Base-by-base conservation (phyloP, 1,139 yeast genomes). In the Magnusiomyces tetraspermus region DNA sequence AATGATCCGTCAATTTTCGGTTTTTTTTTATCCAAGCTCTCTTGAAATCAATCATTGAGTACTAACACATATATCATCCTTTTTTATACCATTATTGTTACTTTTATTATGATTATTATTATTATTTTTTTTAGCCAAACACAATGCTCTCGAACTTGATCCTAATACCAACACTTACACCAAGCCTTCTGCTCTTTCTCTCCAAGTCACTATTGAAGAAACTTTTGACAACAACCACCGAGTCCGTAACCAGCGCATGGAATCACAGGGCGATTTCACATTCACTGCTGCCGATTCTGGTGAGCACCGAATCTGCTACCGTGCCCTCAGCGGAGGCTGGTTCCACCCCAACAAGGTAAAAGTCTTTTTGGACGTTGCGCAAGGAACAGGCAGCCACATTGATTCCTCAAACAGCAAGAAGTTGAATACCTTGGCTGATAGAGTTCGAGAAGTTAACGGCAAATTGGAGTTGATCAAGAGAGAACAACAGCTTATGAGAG, bases 201-300 rank as follows among this genome's bases (percentile, higher is more conserved):
- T 80, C 36, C 73, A 75, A 51, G 69, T 79, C 53, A 79, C 80
- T 51, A 79, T 80, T 53, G 82, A 78, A 55, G 89, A 81, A 66
- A 76, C 76, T 3, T 83, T 83, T 61, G 87, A 82, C 67, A 75
- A 76, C 60, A 75, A 81, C 62, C 86, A 83, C 62, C 76, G 85
- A 53, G 85, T 84, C 46, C 81, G 81, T 46, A 78, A 80, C 63
- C 88, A 82, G 66, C 77, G 76, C 63, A 80, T 82, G 17, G 65
- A 75, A 5, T 71, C 85, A 28, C 67, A 69, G 28, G 86, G 88
- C 38, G 82, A 80, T 58, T 82, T 83, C 67, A 77, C 85, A 22
- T 83, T 82, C 68, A 77, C 81, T 31, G 83, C 90, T 1, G 71
- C 80, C 49, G 88, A 80, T 49, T 73, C 81, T 37, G 94, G 94